Conservation (phyloP, 2,329 filamentous ascomycete genomes). For the Cryphonectria naterciae region DNA sequence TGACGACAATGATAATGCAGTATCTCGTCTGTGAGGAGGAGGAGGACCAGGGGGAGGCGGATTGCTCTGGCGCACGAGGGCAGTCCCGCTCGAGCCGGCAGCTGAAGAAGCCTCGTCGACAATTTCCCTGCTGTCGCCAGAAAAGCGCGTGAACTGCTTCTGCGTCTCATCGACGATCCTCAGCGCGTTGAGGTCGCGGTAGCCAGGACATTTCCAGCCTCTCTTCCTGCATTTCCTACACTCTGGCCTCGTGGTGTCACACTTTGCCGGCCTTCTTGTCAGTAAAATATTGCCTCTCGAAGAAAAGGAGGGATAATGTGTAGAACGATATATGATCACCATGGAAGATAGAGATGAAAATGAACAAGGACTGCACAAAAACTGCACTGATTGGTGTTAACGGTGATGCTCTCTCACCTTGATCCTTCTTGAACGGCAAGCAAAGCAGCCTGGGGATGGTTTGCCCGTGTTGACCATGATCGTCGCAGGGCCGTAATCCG, state of each 20-base stretch:
- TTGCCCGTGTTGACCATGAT: conserved; percentile 30
- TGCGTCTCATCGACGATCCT: conserved; percentile 30
- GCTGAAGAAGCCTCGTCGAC: conserved; percentile 13
- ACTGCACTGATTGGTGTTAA: not conserved
- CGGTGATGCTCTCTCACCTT: conserved; percentile 21
- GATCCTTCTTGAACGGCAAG: conserved; percentile 28
- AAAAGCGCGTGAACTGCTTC: conserved; percentile 29
- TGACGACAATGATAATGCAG: not conserved
- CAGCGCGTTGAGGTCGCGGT: conserved; percentile 29
- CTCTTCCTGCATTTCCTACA: conserved; percentile 29
- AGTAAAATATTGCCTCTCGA: not conserved
- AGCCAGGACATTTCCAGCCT: conserved; percentile 29
- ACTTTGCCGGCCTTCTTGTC: conserved; percentile 12
- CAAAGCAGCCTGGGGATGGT: conserved; percentile 29
- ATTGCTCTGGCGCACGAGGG: conserved; percentile 12
- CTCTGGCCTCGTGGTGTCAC: conserved; percentile 28
- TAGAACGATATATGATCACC: not conserved
- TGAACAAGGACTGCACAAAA: not conserved
- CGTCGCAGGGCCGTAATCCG: not conserved
- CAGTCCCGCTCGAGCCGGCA: conserved; percentile 14
- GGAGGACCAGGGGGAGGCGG: not conserved
- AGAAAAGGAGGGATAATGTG: not conserved
- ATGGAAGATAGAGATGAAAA: not conserved
- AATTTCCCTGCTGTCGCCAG: conserved; percentile 25
- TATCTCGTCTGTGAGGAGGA: not conserved